Conservation (phyloP, 768 basidiomycete genomes). For the Leucogyrophana mollusca region DNA sequence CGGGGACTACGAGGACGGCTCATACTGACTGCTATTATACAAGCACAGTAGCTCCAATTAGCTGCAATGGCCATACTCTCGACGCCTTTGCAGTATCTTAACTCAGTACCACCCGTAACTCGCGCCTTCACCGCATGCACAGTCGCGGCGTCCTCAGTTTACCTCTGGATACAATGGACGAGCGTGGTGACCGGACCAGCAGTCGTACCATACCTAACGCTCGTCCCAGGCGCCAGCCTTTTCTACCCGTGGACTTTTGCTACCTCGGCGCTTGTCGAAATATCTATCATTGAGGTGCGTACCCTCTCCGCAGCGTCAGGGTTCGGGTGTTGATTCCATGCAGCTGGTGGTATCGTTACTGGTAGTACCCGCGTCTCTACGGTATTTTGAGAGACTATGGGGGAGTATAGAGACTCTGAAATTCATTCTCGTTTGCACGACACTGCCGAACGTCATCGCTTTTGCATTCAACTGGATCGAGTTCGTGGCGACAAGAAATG, state of each 20-base stretch:
- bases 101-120: constrained; percentile 78
- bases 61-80: constrained; percentile 70
- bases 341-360: constrained; percentile 79
- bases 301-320: background rate
- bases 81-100: constrained; percentile 64
- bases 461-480: constrained; percentile 90
- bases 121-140: constrained; percentile 68
- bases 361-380: constrained; percentile 76
- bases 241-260: constrained; percentile 93
- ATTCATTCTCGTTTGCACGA: constrained; percentile 79
- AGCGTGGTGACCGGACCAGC: constrained; percentile 38
- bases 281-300: constrained; percentile 79
- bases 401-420: constrained; percentile 82
- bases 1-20: background rate
- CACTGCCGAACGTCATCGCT: constrained; percentile 84
- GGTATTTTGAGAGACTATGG: constrained; percentile 95
- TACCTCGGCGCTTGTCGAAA: constrained; percentile 88
- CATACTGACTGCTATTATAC: constrained; percentile 1
- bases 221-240: constrained; percentile 78
- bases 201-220: constrained; percentile 64
- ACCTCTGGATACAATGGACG: constrained; percentile 65
- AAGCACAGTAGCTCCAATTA: constrained; percentile 1
- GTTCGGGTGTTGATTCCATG: constrained; percentile 1
- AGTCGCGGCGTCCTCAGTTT: constrained; percentile 53
- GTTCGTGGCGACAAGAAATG: constrained; percentile 62